These are phyloP conservation scores for Mycena epipterygia DNA, from an alignment of 768 basidiomycete genomes.

Conservation along the genomic window DNA sequence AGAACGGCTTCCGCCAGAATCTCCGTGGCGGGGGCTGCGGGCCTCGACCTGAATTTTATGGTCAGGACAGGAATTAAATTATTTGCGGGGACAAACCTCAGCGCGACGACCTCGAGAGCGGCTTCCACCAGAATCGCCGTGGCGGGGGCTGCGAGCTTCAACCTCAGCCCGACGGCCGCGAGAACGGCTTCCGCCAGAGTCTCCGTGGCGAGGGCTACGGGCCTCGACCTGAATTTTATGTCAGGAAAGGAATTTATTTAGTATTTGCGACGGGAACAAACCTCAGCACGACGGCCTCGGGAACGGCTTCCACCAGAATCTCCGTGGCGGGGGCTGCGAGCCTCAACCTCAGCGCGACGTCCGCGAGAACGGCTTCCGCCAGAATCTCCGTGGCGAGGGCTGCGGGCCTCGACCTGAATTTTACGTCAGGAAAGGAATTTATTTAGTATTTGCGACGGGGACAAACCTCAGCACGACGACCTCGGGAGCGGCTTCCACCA, in stretches of 20 bases:
- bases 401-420: not conserved
- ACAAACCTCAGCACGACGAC: not conserved
- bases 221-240: constrained; percentile 10
- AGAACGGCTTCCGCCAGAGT: not conserved
- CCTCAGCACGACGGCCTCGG: constrained; percentile 2
- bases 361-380: not conserved
- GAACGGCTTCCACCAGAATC: not conserved
- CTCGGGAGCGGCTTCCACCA: constrained; percentile 1
- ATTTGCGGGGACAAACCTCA: not conserved
- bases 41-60: not conserved
- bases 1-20: not conserved
- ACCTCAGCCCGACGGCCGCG: constrained; percentile 10
- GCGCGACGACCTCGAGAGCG: constrained; percentile 7
- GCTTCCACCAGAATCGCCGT: not conserved
- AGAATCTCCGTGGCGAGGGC: constrained; percentile 16
- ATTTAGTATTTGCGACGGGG: no score
- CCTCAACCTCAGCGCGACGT: not conserved
- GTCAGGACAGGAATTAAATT: no score
- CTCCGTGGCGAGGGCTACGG: constrained; percentile 17
- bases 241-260: no score
- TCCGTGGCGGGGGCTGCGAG: not conserved
- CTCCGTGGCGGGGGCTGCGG: not conserved
- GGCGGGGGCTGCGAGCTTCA: not conserved
- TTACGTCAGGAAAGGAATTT: no score
- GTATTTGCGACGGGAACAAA: no score